Evolutionary conservation across 768 basidiomycete genomes (phyloP).

Genomic region (Termitomyces sp.): DNA sequence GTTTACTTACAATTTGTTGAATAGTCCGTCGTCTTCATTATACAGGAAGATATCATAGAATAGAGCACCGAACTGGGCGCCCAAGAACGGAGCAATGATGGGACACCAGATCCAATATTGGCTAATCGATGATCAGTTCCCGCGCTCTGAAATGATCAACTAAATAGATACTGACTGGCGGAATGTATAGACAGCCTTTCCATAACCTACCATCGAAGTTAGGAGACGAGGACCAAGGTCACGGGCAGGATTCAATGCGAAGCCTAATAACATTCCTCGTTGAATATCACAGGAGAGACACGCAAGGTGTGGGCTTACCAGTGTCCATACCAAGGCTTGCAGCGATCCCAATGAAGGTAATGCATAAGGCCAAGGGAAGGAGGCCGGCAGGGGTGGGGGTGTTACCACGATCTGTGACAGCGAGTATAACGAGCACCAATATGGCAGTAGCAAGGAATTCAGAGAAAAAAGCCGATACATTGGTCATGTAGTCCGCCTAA

Average conservation of each 20-base stretch:
- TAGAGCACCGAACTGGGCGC: constrained; percentile 51
- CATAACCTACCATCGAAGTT: constrained; percentile 70
- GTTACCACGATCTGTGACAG: constrained; percentile 49
- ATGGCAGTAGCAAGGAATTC: constrained; percentile 59
- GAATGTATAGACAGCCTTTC: constrained; percentile 37
- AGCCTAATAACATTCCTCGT: constrained; percentile 18
- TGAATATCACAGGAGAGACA: not conserved
- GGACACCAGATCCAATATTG: constrained; percentile 74
- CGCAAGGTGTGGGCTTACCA: constrained; percentile 15
- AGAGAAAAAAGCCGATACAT: constrained; percentile 34
- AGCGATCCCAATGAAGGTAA: constrained; percentile 53
- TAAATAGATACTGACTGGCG: constrained; percentile 29
- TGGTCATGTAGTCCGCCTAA: constrained; percentile 26
- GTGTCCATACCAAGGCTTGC: constrained; percentile 60
- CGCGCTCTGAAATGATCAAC: not conserved
- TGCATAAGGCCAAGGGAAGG: constrained; percentile 53
- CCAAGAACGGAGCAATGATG: constrained; percentile 53
- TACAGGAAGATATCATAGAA: constrained; percentile 61
- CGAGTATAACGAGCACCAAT: constrained; percentile 51
- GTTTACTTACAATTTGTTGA: constrained; percentile 41
- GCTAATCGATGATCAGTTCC: constrained; percentile 19
- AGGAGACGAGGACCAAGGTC: constrained; percentile 58
- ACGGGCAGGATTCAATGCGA: constrained; percentile 30
- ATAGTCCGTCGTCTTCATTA: constrained; percentile 44
- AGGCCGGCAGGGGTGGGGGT: constrained; percentile 41